Evolutionary conservation across 495 filamentous ascomycete species (phyloP).

Genomic region (Tuber calosporum): DNA sequence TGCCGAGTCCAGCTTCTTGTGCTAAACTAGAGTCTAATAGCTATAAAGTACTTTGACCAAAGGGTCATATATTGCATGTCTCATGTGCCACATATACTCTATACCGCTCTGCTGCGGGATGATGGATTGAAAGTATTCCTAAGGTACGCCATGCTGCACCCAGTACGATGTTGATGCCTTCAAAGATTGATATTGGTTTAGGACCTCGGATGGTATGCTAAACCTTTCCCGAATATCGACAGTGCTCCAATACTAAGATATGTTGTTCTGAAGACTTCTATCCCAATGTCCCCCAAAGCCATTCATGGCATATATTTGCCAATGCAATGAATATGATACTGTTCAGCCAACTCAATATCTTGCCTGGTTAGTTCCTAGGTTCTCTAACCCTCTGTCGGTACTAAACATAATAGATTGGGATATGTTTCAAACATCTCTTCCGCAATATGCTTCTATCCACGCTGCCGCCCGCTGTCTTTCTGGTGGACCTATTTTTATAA

Average conservation of each 20-base stretch:
- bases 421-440: conserved; percentile 84
- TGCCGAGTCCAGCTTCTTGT: background rate
- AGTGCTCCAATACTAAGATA: conserved; percentile 41
- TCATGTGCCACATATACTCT: conserved; percentile 71
- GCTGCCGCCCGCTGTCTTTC: conserved; percentile 80
- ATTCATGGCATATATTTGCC: conserved; percentile 88
- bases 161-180: background rate
- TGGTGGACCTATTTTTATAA: conserved; percentile 87
- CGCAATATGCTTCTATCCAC: conserved; percentile 70
- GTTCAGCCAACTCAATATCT: conserved; percentile 60
- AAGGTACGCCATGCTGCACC: background rate
- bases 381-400: background rate
- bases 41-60: conserved; percentile 63
- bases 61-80: conserved; percentile 90
- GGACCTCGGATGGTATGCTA: conserved; percentile 25
- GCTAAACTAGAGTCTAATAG: background rate
- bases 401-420: conserved; percentile 64
- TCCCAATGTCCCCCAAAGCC: conserved; percentile 63
- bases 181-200: conserved; percentile 5
- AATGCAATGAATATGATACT: conserved; percentile 84
- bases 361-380: conserved; percentile 39
- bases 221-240: background rate
- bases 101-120: conserved; percentile 68
- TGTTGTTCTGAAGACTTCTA: conserved; percentile 75
- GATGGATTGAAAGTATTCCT: conserved; percentile 47